Base-by-base conservation (phyloP, 2,329 filamentous ascomycete genomes). In the Fusarium longipes region DNA sequence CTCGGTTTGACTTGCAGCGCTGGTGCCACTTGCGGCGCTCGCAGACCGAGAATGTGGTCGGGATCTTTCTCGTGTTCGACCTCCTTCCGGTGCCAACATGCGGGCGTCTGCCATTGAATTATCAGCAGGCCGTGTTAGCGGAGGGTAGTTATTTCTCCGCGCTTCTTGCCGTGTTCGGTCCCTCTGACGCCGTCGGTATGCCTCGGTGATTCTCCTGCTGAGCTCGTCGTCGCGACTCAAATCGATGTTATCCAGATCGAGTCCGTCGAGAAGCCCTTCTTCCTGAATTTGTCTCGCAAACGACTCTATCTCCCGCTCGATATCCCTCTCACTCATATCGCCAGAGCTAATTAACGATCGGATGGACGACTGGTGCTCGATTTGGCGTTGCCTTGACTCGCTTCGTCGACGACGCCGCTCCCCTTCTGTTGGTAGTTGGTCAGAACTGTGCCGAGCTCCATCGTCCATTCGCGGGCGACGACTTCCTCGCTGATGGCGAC, bases 351-450 rank as follows among this genome's bases (percentile, higher is more conserved):
- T 89, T 60, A 98, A 80, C 11, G 92, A 97, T 52, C 94, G 84
- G 67, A 98, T 81, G 59, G 93, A 97, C 1, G 93, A 91, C 80
- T 98, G 95, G 74, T 97, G 95, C 74, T 96, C 93, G 45, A 97
- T 84, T 51, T 89, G 90, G 48, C 91, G 78, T 53, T 81, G 81
- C 25, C 80, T 78, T 32, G 82, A 83, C 54, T 82, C 82, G 67
- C 83, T 84, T 38, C 78, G 79, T 55, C 80, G 75, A 67, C 68
- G 70, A 9, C 73, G 68, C n/a, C 74, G 63, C 20, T 78, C 74
- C 25, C 72, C 72, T 14, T 79, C 80, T 3, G 78, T 70, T 25
- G 77, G 77, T 17, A 82, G 73, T 64, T 80, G 78, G 22, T 79
- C 81, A 14, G 75, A 75, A 25, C 66, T 75, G 11, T 69, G 71